These are phyloP conservation scores for Colletotrichum endophyticum DNA, from an alignment of 2,329 filamentous ascomycete species.

Conservation along the genomic window DNA sequence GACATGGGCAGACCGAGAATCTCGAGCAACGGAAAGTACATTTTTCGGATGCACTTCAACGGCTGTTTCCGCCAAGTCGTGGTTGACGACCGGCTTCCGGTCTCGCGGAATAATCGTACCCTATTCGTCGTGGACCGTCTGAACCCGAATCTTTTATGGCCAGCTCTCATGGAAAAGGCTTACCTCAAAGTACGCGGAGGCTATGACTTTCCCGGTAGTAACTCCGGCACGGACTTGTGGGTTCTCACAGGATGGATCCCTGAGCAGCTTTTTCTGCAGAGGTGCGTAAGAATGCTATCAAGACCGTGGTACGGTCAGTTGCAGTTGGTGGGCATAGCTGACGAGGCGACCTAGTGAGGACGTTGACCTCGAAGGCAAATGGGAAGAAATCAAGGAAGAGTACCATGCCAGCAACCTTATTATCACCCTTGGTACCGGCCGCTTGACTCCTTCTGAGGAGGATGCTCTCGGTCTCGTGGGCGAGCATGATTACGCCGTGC, in stretches of 20 bases:
- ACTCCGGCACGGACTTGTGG: slow-evolving; percentile 94
- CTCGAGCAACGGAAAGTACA: slow-evolving; percentile 85
- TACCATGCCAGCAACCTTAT: slow-evolving; percentile 83
- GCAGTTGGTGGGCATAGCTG: background rate
- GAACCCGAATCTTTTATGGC: slow-evolving; percentile 85
- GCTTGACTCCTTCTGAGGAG: slow-evolving; percentile 78
- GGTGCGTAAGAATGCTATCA: slow-evolving; percentile 41
- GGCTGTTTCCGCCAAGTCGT: slow-evolving; percentile 86
- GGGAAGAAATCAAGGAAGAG: slow-evolving; percentile 76
- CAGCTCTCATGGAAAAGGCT: slow-evolving; percentile 91
- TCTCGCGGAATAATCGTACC: slow-evolving; percentile 74
- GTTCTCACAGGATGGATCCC: slow-evolving; percentile 96
- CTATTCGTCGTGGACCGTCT: slow-evolving; percentile 88
- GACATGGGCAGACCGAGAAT: slow-evolving; percentile 60
- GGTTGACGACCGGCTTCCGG: slow-evolving; percentile 87
- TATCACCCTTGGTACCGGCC: slow-evolving; percentile 88
- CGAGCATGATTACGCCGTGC: slow-evolving; percentile 92
- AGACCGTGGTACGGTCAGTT: background rate
- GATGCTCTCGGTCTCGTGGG: slow-evolving; percentile 80
- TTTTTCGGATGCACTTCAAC: slow-evolving; percentile 94
- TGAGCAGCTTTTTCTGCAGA: slow-evolving; percentile 90
- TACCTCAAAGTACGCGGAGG: slow-evolving; percentile 95
- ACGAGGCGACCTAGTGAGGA: slow-evolving; percentile 64
- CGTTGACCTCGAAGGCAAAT: slow-evolving; percentile 75
- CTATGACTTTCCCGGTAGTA: slow-evolving; percentile 97